Evolutionary conservation across 2,329 filamentous ascomycete species (phyloP).

Genomic region (Talaromyces piceae): DNA sequence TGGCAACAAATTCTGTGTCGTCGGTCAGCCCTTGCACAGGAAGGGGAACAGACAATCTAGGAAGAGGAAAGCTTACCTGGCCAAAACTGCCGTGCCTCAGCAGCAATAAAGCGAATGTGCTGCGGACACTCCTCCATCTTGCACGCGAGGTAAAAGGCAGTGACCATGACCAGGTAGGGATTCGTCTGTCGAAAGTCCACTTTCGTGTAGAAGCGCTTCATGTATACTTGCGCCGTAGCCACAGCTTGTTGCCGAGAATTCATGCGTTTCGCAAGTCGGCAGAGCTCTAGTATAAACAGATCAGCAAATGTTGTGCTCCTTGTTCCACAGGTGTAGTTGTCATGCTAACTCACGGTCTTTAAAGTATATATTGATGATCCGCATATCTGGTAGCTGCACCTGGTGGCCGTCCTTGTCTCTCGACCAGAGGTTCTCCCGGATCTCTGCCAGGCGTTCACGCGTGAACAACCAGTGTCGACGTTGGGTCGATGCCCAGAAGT

Average conservation of each 20-base stretch:
- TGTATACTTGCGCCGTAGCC: conserved; percentile 88
- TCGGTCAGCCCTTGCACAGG: too few relatives aligned
- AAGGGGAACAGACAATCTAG: conserved; percentile 4
- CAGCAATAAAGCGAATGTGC: conserved; percentile 84
- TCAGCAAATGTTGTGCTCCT: too few relatives aligned
- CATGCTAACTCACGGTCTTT: conserved; percentile 63
- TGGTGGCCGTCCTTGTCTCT: conserved; percentile 66
- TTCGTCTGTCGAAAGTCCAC: conserved; percentile 90
- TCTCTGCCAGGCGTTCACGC: conserved; percentile 66
- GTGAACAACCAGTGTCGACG: conserved; percentile 85
- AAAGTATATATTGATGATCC: conserved; percentile 84
- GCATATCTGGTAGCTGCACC: conserved; percentile 72
- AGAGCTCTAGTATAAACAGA: conserved; percentile 76
- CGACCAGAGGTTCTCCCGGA: conserved; percentile 69
- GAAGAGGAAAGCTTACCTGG: conserved; percentile 46
- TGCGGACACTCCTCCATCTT: conserved; percentile 98
- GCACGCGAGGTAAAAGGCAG: conserved; percentile 87
- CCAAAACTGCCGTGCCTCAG: conserved; percentile 79
- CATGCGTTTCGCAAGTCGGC: conserved; percentile 62
- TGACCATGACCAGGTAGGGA: conserved; percentile 86
- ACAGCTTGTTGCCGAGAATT: conserved; percentile 76
- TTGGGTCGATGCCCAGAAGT: conserved; percentile 95
- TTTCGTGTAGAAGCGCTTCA: conserved; percentile 86
- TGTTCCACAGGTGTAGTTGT: conserved; percentile 39
- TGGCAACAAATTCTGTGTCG: conserved; percentile 62